phyloP scores from a whole-genome alignment of 306 rosid species.

The Quercus aquifolioides region DNA sequence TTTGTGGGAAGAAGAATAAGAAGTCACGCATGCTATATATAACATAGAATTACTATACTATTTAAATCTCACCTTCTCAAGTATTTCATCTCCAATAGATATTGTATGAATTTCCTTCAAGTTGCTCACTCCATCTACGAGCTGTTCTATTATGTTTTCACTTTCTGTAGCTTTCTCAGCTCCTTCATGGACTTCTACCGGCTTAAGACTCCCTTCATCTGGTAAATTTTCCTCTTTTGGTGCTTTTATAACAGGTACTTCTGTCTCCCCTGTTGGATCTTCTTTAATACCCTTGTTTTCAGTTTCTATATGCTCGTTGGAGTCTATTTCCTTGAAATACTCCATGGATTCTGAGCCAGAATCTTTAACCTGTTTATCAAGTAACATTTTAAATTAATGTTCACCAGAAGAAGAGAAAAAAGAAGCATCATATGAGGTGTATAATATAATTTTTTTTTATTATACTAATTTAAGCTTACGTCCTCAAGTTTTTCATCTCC shows the following conservation, averaged over 20 bases:
- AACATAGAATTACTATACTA: neutral
- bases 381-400: neutral
- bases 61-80: conserved; percentile 14
- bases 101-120: neutral
- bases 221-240: neutral
- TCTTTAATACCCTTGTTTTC: neutral
- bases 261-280: neutral
- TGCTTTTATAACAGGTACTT: neutral
- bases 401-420: neutral
- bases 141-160: conserved; percentile 8
- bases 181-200: neutral
- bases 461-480: conserved; percentile 3
- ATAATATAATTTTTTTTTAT: neutral
- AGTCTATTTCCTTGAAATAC: neutral
- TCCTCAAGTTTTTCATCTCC: conserved; percentile 7
- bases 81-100: neutral
- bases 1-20: neutral
- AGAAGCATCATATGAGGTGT: neutral
- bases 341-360: neutral
- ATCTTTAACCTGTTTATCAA: neutral
- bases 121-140: neutral
- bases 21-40: no score
- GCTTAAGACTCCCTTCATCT: no score
- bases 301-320: neutral
- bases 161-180: neutral